These are phyloP conservation scores for Penicillium mononematosum DNA, from an alignment of 495 filamentous ascomycete genomes.

Conservation along the genomic window DNA sequence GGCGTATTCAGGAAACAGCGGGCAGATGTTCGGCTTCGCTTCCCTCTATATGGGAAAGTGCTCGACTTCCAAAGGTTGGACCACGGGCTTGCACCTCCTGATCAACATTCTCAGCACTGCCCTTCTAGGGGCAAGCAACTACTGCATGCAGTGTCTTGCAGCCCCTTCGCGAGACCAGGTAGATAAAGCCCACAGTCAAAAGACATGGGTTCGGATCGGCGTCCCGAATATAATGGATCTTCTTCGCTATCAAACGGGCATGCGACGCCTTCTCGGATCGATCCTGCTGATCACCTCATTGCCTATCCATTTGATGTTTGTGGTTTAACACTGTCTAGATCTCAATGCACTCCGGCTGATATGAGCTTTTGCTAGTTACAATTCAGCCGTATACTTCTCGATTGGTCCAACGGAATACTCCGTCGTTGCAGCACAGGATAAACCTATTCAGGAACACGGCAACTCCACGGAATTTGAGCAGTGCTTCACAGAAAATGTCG, in stretches of 20 bases:
- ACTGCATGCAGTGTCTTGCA: slow-evolving; percentile 6
- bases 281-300: not conserved
- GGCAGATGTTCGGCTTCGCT: not conserved
- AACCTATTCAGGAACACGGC: not conserved
- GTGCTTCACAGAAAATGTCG: not conserved
- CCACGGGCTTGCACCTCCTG: not conserved
- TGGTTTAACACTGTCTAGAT: not conserved
- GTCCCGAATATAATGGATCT: not conserved
- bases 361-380: not conserved
- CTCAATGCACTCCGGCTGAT: not conserved
- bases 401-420: not conserved
- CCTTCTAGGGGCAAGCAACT: slow-evolving; percentile 7
- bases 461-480: not conserved
- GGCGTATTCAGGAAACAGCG: not conserved
- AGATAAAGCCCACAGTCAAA: slow-evolving; percentile 1
- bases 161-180: slow-evolving; percentile 5
- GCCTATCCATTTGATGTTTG: slow-evolving; percentile 5
- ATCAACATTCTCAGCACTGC: slow-evolving; percentile 6
- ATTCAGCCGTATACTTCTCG: not conserved
- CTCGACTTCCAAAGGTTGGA: not conserved
- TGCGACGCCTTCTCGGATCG: not conserved
- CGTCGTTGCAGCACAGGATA: not conserved
- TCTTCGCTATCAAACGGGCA: slow-evolving; percentile 1
- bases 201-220: slow-evolving; percentile 9
- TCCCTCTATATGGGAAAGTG: not conserved